A percentile compares a stretch with the other conserved stretches of the same genome.
phyloP scores from a whole-genome alignment of 257 asterid species.

The Scutellaria barbata region DNA sequence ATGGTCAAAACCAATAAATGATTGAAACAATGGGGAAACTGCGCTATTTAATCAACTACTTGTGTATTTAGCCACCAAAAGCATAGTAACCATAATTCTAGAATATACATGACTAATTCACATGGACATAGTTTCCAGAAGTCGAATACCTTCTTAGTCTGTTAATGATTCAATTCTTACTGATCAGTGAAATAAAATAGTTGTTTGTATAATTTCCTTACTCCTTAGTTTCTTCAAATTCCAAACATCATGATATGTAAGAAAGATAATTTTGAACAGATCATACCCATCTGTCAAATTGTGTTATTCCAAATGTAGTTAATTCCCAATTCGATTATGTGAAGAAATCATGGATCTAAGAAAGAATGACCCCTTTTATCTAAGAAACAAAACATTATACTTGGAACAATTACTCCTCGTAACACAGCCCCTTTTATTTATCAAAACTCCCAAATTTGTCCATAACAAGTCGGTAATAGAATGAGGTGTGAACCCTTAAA shows the following conservation, averaged over 20 bases:
- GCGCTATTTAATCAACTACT: constrained; percentile 31
- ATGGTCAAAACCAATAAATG: constrained; percentile 3
- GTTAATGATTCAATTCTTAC: not conserved
- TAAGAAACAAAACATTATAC: too few relatives aligned
- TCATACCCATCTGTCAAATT: not conserved
- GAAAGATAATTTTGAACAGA: constrained; percentile 1
- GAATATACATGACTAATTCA: not conserved
- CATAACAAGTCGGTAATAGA: too few relatives aligned
- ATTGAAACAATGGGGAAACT: constrained; percentile 15
- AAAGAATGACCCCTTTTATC: not conserved
- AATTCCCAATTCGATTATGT: not conserved
- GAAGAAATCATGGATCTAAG: not conserved
- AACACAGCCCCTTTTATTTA: too few relatives aligned
- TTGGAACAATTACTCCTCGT: too few relatives aligned
- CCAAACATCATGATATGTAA: constrained; percentile 11
- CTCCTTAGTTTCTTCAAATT: too few relatives aligned
- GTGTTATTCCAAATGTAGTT: not conserved
- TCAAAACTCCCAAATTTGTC: too few relatives aligned
- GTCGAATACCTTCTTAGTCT: not conserved
- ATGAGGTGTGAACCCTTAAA: too few relatives aligned
- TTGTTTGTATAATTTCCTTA: not conserved
- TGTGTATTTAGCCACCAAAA: not conserved
- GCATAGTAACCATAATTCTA: not conserved
- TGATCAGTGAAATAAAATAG: constrained; percentile 1
- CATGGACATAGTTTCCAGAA: constrained; percentile 16